Base-by-base conservation (phyloP, 345 rosid species). In the Rubroshorea leprosula region DNA sequence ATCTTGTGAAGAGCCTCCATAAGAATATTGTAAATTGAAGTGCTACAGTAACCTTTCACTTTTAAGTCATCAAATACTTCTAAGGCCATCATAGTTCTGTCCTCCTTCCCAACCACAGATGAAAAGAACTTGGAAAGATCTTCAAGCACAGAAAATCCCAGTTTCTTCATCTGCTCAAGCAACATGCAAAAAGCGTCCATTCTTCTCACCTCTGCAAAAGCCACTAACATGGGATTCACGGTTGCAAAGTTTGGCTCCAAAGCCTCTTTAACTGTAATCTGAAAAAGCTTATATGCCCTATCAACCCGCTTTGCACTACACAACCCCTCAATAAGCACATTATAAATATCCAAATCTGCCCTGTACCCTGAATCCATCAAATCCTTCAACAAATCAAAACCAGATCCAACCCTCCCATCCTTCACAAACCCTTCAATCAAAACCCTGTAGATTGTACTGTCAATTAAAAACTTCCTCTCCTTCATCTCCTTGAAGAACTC, bases 401-500 rank as follows among this genome's bases (percentile, higher is more conserved):
- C 91, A 41, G 66, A 56, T 35, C 85, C 84, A 17, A 92, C 76
- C 66, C 81, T 84, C 51, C 86, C 83, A 57, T 72, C 75, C 15
- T 49, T 77, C 46, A 89, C 93, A 62, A 86, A 84, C 35, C 82
- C 90, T 62, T 89, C 87, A 15, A 86, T 75, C 55, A 92, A 70
- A 38, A 72, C 82, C 38, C 80, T 72, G 45, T 92, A 89, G 44
- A 78, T 80, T 0, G 66, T 78, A 59, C 97, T 72, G 47, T 89
- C 98, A 57, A 89, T 89, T 80, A 92, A 78, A 62, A 76, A 12
- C 35, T 74, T 67, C 31, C 78, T 89, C 55, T 55, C 68, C 74
- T 91, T 87, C 97, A 90, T 85, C 78, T 87, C 89, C 82, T 67
- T 49, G 43, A 83, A 87, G 62, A 90, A 69, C 43, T 78, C 80